These are phyloP conservation scores for Asparagopsis taxiformis DNA, from an alignment of 31 red algal species.

Conservation along the genomic window DNA sequence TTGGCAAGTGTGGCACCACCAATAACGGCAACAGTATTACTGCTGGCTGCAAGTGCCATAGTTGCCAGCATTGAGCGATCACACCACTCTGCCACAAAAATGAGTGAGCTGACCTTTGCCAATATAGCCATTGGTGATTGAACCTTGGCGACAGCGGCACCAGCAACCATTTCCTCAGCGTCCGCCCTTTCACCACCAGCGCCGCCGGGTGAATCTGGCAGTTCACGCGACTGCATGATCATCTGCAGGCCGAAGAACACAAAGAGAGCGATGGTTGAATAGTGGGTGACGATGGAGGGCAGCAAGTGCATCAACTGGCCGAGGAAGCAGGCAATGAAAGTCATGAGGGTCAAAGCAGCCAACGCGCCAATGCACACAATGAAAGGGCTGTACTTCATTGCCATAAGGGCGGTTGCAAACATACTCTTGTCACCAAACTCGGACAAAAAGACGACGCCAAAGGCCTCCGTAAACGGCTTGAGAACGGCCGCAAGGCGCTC, in stretches of 20 bases:
- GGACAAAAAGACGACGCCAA: conserved; percentile 92
- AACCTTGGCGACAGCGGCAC: conserved; percentile 25
- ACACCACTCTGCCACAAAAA: conserved; percentile 96
- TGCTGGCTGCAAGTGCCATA: conserved; percentile 91
- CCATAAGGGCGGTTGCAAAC: conserved; percentile 96
- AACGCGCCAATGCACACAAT: conserved; percentile 85
- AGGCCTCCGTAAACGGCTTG: conserved; percentile 74
- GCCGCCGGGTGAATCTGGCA: conserved; percentile 60
- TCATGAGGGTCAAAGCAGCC: conserved; percentile 92
- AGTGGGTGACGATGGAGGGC: conserved; percentile 75
- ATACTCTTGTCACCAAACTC: conserved; percentile 99
- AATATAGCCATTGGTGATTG: conserved; percentile 45
- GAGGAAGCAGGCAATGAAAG: conserved; percentile 92
- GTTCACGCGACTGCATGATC: conserved; percentile 65
- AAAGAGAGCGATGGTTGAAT: conserved; percentile 83
- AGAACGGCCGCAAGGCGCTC: conserved; percentile 16
- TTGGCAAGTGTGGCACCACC: conserved; percentile 88
- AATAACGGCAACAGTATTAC: conserved; percentile 82
- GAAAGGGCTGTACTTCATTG: conserved; percentile 80
- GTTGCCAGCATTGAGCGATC: conserved; percentile 97
- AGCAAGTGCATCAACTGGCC: conserved; percentile 90
- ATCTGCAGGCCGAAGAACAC: conserved; percentile 88
- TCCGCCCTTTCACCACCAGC: conserved; percentile 58
- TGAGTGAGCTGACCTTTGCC: conserved; percentile 74
- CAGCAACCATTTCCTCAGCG: conserved; percentile 81